These are phyloP conservation scores for Beta lomatogona DNA, from an alignment of 179 eudicot genomes.

Conservation along the genomic window DNA sequence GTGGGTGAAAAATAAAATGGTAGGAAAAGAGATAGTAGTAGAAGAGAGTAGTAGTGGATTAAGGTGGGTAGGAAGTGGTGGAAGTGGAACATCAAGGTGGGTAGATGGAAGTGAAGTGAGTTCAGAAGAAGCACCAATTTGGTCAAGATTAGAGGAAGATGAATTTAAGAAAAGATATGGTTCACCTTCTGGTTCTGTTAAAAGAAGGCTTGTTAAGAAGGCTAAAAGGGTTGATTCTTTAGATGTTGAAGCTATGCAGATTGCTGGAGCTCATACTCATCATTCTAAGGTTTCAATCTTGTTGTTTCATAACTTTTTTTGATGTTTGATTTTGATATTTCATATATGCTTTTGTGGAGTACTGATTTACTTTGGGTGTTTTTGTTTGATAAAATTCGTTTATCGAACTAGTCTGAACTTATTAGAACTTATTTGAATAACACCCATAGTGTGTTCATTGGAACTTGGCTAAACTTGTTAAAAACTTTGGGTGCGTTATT, in stretches of 20 bases:
- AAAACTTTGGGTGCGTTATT: too few relatives aligned
- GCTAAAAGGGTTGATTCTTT: slow-evolving; percentile 82
- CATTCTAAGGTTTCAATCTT: slow-evolving; percentile 52
- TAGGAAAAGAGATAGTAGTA: slow-evolving; percentile 62
- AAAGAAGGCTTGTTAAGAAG: slow-evolving; percentile 79
- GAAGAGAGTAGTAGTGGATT: slow-evolving; percentile 50
- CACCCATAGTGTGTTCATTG: too few relatives aligned
- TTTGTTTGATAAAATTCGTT: too few relatives aligned
- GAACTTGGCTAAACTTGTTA: too few relatives aligned
- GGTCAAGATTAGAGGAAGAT: slow-evolving; percentile 47
- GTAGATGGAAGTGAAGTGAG: slow-evolving; percentile 94
- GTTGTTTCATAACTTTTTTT: background rate
- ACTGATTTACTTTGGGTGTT: too few relatives aligned
- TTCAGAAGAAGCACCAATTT: slow-evolving; percentile 54
- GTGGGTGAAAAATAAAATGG: slow-evolving; percentile 41
- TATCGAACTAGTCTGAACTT: too few relatives aligned
- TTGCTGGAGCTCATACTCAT: slow-evolving; percentile 66
- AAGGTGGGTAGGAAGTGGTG: slow-evolving; percentile 52
- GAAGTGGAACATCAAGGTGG: slow-evolving; percentile 63
- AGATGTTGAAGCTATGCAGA: slow-evolving; percentile 94
- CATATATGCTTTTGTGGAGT: too few relatives aligned
- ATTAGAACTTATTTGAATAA: too few relatives aligned
- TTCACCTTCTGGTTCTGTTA: slow-evolving; percentile 38
- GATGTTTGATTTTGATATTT: background rate
- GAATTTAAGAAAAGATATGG: slow-evolving; percentile 47